Conservation (phyloP, 2,329 filamentous ascomycete genomes). For the Pseudocercospora fijiensis region DNA sequence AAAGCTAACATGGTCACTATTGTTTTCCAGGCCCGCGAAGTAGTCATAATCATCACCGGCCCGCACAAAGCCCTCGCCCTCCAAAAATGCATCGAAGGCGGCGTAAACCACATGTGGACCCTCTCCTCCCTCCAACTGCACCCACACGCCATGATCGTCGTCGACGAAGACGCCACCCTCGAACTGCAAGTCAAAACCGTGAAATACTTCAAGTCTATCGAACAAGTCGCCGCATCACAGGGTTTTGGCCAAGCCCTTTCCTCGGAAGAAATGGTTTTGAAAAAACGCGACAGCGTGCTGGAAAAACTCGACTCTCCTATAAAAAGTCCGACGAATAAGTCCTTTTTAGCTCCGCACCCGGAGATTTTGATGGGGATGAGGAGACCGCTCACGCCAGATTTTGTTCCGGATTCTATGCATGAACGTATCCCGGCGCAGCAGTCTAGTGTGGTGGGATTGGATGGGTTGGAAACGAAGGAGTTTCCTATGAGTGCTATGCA, state of each 20-base stretch:
- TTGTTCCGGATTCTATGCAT: slow-evolving; percentile 41
- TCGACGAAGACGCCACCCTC: slow-evolving; percentile 68
- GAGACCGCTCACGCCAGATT: slow-evolving; percentile 37
- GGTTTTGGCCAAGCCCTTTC: slow-evolving; percentile 49
- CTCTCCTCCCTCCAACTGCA: slow-evolving; percentile 78
- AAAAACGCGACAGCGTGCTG: slow-evolving; percentile 40
- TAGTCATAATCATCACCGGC: slow-evolving; percentile 78
- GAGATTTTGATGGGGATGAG: too few species aligned
- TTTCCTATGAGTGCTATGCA: slow-evolving; percentile 36
- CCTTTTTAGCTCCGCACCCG: slow-evolving; percentile 25
- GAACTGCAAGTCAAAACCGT: slow-evolving; percentile 50
- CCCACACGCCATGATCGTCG: slow-evolving; percentile 76
- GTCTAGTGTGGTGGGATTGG: slow-evolving; percentile 17
- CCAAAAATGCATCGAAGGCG: slow-evolving; percentile 76
- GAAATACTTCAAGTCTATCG: slow-evolving; percentile 53
- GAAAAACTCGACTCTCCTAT: slow-evolving; percentile 37
- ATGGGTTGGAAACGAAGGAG: slow-evolving; percentile 36
- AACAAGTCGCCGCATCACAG: slow-evolving; percentile 46
- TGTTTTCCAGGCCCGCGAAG: slow-evolving; percentile 62
- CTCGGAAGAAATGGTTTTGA: slow-evolving; percentile 32
- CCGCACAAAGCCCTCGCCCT: slow-evolving; percentile 77
- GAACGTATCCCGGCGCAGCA: slow-evolving; percentile 27
- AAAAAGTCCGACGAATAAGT: slow-evolving; percentile 27
- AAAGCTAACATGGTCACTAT: slow-evolving; percentile 28
- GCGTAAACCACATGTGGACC: slow-evolving; percentile 89